A percentile compares a stretch with the other conserved stretches of the same genome.
These are phyloP conservation scores for Brassica incana DNA, from an alignment of 345 rosid species.

Conservation along the genomic window DNA sequence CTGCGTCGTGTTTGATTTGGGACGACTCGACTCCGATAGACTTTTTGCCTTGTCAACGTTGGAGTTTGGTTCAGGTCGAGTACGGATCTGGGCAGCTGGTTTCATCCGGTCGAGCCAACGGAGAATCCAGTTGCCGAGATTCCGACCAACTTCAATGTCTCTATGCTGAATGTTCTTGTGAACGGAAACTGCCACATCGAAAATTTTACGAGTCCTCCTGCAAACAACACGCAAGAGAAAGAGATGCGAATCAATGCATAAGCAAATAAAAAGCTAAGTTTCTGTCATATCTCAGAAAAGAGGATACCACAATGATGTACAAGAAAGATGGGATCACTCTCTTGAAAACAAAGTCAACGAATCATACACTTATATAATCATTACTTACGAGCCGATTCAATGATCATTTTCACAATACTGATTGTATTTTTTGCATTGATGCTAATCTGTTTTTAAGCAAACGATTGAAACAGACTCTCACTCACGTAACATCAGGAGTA, in stretches of 20 bases:
- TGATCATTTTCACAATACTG: neutral
- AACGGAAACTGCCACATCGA: conserved; percentile 63
- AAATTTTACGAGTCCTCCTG: conserved; percentile 66
- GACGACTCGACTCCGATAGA: conserved; percentile 38
- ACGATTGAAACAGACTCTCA: neutral
- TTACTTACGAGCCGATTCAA: neutral
- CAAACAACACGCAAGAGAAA: neutral
- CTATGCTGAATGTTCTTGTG: conserved; percentile 76
- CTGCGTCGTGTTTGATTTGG: conserved; percentile 42
- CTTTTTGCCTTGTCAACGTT: conserved; percentile 48
- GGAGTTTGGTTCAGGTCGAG: conserved; percentile 34
- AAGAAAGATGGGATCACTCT: neutral
- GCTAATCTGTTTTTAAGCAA: neutral
- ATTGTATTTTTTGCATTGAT: neutral
- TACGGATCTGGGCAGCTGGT: conserved; percentile 87
- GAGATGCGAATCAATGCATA: neutral
- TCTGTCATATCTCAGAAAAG: neutral
- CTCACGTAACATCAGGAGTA: neutral
- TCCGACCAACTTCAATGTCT: conserved; percentile 86
- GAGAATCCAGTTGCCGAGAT: conserved; percentile 84
- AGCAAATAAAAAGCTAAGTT: neutral
- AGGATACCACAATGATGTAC: no score
- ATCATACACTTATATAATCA: no score
- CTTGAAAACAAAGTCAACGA: neutral
- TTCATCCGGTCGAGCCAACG: conserved; percentile 82